Conservation (phyloP, 2,329 filamentous ascomycete genomes). For the Sporothrix pseudoabietina region DNA sequence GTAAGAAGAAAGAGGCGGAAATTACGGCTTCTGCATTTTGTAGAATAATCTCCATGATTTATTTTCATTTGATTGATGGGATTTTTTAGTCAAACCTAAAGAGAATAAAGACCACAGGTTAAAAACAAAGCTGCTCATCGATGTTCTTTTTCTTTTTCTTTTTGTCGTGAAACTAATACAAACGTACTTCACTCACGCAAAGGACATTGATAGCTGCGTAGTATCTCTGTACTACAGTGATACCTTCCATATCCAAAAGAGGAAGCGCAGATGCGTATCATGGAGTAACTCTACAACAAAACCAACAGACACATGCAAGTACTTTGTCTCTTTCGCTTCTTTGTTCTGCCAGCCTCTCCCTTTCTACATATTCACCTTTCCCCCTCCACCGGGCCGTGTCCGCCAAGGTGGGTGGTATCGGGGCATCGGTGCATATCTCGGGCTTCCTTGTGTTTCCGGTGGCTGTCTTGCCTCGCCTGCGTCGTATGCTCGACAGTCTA, state of each 20-base stretch:
- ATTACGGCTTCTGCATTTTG: background rate
- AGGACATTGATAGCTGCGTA: background rate
- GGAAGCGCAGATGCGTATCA: background rate
- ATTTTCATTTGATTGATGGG: background rate
- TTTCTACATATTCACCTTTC: background rate
- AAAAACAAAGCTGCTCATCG: background rate
- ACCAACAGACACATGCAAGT: slow-evolving; percentile 6
- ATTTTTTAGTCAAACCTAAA: background rate
- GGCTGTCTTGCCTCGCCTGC: background rate
- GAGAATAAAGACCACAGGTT: background rate
- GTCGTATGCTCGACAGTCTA: background rate
- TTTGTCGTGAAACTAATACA: background rate
- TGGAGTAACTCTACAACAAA: background rate
- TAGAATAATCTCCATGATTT: background rate
- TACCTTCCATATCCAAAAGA: background rate
- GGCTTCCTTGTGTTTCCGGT: background rate
- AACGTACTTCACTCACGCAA: background rate
- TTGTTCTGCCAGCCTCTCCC: background rate
- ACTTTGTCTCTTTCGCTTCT: background rate
- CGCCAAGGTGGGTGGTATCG: slow-evolving; percentile 15
- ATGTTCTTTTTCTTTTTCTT: background rate
- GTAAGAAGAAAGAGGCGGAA: background rate
- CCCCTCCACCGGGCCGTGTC: slow-evolving; percentile 10
- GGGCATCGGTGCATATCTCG: background rate
- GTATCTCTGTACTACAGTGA: background rate